Conservation (phyloP, 2,329 filamentous ascomycete species). For the Hypoxylon sp. region DNA sequence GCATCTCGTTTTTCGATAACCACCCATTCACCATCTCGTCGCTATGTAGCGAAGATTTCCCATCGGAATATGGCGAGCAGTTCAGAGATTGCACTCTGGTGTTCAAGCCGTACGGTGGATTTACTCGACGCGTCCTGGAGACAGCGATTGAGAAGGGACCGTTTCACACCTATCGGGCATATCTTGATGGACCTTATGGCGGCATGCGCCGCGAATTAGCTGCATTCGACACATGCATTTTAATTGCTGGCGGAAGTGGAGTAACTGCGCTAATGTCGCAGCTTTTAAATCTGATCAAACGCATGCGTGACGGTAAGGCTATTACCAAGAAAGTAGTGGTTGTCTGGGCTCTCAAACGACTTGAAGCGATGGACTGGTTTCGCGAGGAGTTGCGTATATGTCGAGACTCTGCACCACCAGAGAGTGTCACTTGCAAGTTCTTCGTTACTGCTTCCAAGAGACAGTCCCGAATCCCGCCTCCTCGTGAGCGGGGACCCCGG, state of each 20-base stretch:
- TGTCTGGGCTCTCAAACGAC: conserved; percentile 92
- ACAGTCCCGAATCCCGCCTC: conserved; percentile 54
- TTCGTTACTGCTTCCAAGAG: conserved; percentile 87
- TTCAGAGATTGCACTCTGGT: conserved; percentile 92
- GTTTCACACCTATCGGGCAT: conserved; percentile 92
- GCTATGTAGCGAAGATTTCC: conserved; percentile 92
- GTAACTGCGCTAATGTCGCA: conserved; percentile 95
- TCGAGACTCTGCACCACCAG: conserved; percentile 87
- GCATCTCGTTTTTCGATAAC: conserved; percentile 90
- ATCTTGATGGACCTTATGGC: conserved; percentile 94
- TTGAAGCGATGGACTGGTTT: conserved; percentile 98
- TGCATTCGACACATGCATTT: conserved; percentile 92
- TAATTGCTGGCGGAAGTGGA: conserved; percentile 94
- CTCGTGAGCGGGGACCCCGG: conserved; percentile 64
- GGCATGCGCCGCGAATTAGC: conserved; percentile 92
- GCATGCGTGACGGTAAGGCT: conserved; percentile 94
- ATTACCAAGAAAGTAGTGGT: conserved; percentile 92
- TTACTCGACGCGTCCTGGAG: conserved; percentile 87
- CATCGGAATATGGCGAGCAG: conserved; percentile 88
- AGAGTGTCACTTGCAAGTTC: conserved; percentile 93
- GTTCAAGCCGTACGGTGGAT: conserved; percentile 92
- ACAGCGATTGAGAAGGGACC: conserved; percentile 88
- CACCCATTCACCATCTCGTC: conserved; percentile 97
- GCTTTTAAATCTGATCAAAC: conserved; percentile 92
- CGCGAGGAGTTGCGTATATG: conserved; percentile 94